Percentiles rank a stretch among this genome's conserved stretches.
Evolutionary conservation across 108 stramenopile species (phyloP).

Genomic region (Cyclotella atomus): DNA sequence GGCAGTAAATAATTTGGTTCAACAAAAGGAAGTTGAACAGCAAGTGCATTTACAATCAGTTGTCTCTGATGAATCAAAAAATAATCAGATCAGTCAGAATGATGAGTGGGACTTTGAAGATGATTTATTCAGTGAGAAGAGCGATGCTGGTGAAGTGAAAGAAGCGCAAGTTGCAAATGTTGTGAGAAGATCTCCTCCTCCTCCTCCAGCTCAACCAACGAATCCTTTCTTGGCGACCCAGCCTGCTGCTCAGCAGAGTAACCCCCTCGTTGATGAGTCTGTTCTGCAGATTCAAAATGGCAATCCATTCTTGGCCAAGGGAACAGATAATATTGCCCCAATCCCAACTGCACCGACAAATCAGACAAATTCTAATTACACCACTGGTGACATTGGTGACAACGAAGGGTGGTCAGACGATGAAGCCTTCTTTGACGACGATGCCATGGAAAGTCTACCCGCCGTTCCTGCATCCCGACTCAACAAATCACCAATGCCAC

Average conservation of each 20-base stretch:
- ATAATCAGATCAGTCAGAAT: not conserved
- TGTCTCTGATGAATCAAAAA: not conserved
- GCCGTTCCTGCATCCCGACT: not conserved
- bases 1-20: not conserved
- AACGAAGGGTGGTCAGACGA: slow-evolving; percentile 45
- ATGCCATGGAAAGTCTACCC: not conserved
- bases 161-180: not conserved
- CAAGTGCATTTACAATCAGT: not conserved
- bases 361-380: not conserved
- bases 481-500: not conserved
- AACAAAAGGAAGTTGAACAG: not conserved
- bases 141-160: not conserved
- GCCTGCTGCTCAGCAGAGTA: not conserved
- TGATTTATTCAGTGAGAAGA: not conserved
- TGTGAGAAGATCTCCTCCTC: not conserved
- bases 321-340: not conserved
- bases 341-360: not conserved
- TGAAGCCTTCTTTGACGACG: slow-evolving; percentile 37
- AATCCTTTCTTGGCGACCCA: not conserved
- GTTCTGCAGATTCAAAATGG: not conserved
- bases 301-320: not conserved
- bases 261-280: not conserved
- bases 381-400: not conserved
- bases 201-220: not conserved
- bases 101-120: slow-evolving; percentile 13